Percentiles rank a stretch among this genome's conserved stretches.
Evolutionary conservation across 1,139 yeast species (phyloP).

Genomic region (Maudiozyma humilis): DNA sequence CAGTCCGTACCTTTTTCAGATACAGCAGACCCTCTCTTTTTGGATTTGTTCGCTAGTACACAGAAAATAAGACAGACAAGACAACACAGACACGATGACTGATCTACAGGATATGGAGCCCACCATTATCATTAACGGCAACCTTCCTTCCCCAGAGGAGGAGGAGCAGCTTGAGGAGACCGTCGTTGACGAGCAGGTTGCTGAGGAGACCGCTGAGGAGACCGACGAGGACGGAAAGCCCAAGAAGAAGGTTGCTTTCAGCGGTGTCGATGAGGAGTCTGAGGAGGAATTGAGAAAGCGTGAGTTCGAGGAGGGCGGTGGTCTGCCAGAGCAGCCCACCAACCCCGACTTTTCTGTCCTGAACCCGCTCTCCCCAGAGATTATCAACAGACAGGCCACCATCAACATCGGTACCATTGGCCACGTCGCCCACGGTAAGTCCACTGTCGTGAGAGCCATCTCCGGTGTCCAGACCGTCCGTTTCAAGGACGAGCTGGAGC

Average conservation of each 20-base stretch:
- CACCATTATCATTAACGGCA: constrained; percentile 76
- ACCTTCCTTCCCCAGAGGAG: constrained; percentile 40
- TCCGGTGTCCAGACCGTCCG: constrained; percentile 98
- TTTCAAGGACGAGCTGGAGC: constrained; percentile 96
- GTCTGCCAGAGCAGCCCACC: constrained; percentile 91
- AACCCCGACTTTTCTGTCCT: constrained; percentile 71
- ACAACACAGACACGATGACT: constrained; percentile 32
- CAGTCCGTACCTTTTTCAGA: no score
- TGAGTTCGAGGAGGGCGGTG: constrained; percentile 97
- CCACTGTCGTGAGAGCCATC: constrained; percentile 96
- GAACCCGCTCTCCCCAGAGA: constrained; percentile 87
- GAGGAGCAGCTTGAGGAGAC: constrained; percentile 35
- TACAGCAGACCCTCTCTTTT: no score
- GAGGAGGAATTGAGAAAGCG: constrained; percentile 63
- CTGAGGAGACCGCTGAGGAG: constrained; percentile 29
- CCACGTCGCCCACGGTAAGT: constrained; percentile 98
- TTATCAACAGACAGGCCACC: constrained; percentile 97
- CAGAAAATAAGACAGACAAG: background rate
- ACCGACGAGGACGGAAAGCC: constrained; percentile 36
- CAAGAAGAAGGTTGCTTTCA: constrained; percentile 79
- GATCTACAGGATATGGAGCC: constrained; percentile 84
- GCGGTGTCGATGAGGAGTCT: constrained; percentile 56
- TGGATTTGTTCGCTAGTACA: no score
- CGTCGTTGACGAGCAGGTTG: constrained; percentile 31
- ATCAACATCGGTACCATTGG: constrained; percentile 98